Conservation (phyloP, 1,284 basidiomycete genomes). For the Xanthoconium separans region DNA sequence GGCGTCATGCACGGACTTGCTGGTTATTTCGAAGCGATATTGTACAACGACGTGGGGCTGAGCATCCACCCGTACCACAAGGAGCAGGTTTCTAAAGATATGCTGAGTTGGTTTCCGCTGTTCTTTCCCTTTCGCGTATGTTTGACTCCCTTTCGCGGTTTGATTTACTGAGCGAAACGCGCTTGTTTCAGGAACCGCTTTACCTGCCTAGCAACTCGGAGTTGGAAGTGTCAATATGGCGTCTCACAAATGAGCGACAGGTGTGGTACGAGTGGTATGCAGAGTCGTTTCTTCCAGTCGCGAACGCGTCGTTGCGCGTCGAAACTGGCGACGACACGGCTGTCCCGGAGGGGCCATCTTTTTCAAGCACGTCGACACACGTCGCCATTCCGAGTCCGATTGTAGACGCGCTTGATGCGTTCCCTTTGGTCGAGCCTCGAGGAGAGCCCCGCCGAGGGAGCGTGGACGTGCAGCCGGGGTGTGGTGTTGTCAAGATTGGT, state of each 20-base stretch:
- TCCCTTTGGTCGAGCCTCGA: conserved; percentile 25
- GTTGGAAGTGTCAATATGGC: conserved; percentile 93
- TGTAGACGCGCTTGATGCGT: conserved; percentile 56
- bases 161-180: conserved; percentile 1
- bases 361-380: conserved; percentile 39
- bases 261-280: conserved; percentile 99
- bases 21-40: conserved; percentile 95
- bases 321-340: conserved; percentile 12
- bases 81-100: conserved; percentile 83
- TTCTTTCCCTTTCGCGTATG: conserved; percentile 90
- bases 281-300: conserved; percentile 82
- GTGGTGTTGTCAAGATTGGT: conserved; percentile 79
- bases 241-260: conserved; percentile 80
- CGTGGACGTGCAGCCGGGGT: conserved; percentile 22
- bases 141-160: conserved; percentile 2
- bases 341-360: conserved; percentile 26
- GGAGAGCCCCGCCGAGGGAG: conserved; percentile 17
- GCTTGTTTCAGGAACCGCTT: conserved; percentile 70
- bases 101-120: conserved; percentile 99
- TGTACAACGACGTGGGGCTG: conserved; percentile 87
- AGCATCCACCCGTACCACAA: conserved; percentile 93
- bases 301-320: conserved; percentile 23
- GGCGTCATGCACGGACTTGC: conserved; percentile 96
- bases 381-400: conserved; percentile 58
- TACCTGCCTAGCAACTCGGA: conserved; percentile 93